Percentiles rank a stretch among this genome's conserved stretches.
Evolutionary conservation across 306 rosid genomes (phyloP).

Genomic region (Citrullus amarus): DNA sequence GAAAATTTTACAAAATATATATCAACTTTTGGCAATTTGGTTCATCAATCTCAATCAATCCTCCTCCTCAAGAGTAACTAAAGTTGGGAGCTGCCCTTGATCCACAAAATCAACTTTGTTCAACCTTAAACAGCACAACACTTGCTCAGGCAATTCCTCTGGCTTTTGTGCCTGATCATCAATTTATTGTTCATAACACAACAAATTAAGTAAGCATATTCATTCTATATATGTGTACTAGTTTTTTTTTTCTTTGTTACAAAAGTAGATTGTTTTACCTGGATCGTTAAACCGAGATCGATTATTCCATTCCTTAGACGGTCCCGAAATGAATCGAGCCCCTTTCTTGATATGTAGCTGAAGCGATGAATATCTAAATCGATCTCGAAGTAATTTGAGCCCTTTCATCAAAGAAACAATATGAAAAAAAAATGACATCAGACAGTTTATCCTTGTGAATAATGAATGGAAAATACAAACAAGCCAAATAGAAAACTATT

Average conservation of each 20-base stretch:
- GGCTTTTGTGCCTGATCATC: conserved; percentile 68
- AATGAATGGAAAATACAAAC: not conserved
- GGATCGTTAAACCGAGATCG: conserved; percentile 76
- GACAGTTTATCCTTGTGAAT: not conserved
- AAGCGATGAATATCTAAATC: conserved; percentile 92
- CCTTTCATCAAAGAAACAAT: conserved; percentile 25
- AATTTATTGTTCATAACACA: not conserved
- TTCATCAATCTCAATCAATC: conserved; percentile 13
- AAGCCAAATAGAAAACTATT: too few relatives aligned
- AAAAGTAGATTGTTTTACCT: conserved; percentile 25
- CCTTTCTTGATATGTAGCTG: conserved; percentile 89
- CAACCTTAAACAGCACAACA: conserved; percentile 81
- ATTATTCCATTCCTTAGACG: conserved; percentile 61
- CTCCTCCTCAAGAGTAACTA: conserved; percentile 39
- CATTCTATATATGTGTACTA: too few relatives aligned
- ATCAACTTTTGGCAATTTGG: not conserved
- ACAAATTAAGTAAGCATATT: too few relatives aligned
- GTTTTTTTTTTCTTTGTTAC: not conserved
- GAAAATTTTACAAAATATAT: not conserved
- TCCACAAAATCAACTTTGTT: conserved; percentile 72
- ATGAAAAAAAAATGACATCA: not conserved
- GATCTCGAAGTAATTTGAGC: conserved; percentile 80
- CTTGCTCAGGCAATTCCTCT: conserved; percentile 84
- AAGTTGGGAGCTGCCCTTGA: conserved; percentile 54
- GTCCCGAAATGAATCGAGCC: conserved; percentile 72